Base-by-base conservation (phyloP, 108 stramenopile genomes). In the Skeletonema grethae region DNA sequence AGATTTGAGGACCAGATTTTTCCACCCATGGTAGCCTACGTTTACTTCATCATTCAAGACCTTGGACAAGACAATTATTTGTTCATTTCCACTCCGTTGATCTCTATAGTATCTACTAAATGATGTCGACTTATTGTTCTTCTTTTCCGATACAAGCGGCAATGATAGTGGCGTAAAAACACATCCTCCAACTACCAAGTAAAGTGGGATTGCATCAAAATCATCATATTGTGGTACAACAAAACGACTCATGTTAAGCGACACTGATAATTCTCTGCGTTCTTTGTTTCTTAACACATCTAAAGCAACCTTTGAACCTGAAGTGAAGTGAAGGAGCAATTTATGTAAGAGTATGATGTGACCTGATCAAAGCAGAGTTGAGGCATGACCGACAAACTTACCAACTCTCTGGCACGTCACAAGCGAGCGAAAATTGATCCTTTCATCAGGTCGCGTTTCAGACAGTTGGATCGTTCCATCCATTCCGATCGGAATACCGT, bases 391-490 rank as follows among this genome's bases (percentile, higher is more conserved):
- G 10, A n/a, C 24, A 53, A 22, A 53, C 50, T 22, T 9, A 53
- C 50, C 50, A 15, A 78, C 72, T 34, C 66, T 48, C 24, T 79
- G 65, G 30, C 77, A 69, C 1, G 82, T 79, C 3, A 79, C 65
- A 35, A 83, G 46, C 16, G 57, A 73, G 29, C 68, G 63, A 39
- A 73, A 73, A 32, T 74, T 74, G 11, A 83, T 83, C 5, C 82
- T 62, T 65, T 83, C 82, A 35, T 83, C 75, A 15, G 82, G 74
- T 11, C 82, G 67, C 12, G 70, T 73, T 34, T 73, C 58, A 4
- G 69, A 71, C 0, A 83, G 73, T 66, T 72, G 82, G 11, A 83
- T 64, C 2, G 82, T 79, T 18, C 78, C 82, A 75, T 83, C 82
- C 34, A 67, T 57, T 13, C 82, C 82, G 9, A 83, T 73, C 0